Conservation (phyloP, 176 grass and related monocot genomes). For the Puccinellia tenuiflora region DNA sequence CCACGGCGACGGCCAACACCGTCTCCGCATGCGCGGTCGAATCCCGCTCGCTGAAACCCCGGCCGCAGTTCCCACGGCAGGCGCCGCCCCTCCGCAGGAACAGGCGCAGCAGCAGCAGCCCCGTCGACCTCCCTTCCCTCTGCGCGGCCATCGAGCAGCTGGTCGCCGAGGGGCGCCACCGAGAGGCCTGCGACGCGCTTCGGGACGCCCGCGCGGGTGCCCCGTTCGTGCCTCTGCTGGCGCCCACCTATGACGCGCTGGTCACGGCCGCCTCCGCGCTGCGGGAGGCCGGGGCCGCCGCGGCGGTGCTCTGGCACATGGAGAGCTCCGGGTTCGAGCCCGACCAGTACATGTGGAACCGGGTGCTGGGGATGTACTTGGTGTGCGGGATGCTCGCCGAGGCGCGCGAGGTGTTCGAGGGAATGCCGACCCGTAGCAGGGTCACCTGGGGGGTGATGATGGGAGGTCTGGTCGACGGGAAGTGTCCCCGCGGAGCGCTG, state of each 20-base stretch:
- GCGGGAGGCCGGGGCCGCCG: conserved; percentile 32
- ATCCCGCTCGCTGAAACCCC: conserved; percentile 28
- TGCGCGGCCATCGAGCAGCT: conserved; percentile 47
- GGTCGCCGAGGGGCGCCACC: conserved; percentile 37
- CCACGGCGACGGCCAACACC: not conserved
- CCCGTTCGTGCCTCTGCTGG: conserved; percentile 14
- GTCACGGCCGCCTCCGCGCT: conserved; percentile 40
- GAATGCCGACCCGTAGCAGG: conserved; percentile 40
- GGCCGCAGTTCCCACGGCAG: conserved; percentile 21
- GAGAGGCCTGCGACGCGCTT: conserved; percentile 64
- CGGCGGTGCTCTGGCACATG: conserved; percentile 55
- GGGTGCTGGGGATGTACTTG: conserved; percentile 40
- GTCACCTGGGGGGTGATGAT: conserved; percentile 62
- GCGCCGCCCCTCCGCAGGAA: not conserved
- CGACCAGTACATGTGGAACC: conserved; percentile 57
- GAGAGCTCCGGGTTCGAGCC: conserved; percentile 39
- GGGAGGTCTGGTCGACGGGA: conserved; percentile 47
- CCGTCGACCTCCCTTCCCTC: conserved; percentile 22
- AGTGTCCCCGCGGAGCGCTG: conserved; percentile 34
- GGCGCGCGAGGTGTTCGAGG: conserved; percentile 58
- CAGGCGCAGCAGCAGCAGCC: not conserved
- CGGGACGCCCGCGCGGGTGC: conserved; percentile 21
- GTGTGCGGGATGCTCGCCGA: conserved; percentile 57
- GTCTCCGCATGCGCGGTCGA: not conserved
- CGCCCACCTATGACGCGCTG: conserved; percentile 54